A percentile compares a stretch with the other conserved stretches of the same genome.
Conservation (phyloP, 768 basidiomycete species). For the Krasilnikovozyma curviuscula region DNA sequence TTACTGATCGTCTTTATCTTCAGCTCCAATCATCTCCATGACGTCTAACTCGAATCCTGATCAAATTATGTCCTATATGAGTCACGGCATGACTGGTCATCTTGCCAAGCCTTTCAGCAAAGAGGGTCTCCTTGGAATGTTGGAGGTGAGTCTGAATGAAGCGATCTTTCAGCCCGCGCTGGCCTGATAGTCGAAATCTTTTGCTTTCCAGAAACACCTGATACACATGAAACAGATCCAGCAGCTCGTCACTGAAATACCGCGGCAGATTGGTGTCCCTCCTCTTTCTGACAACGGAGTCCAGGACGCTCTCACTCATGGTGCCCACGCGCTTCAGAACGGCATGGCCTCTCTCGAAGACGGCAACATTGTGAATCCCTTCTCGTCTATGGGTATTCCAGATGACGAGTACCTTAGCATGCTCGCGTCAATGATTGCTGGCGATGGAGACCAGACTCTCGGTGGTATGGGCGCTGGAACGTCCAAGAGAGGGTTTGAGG, state of each 20-base stretch:
- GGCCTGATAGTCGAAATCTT: background rate
- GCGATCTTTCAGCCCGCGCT: background rate
- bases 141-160: conserved; percentile 34
- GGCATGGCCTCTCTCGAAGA: background rate
- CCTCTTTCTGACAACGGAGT: conserved; percentile 1
- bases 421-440: conserved; percentile 49
- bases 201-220: conserved; percentile 1
- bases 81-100: conserved; percentile 43
- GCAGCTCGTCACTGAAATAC: conserved; percentile 41
- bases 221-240: conserved; percentile 19
- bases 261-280: background rate
- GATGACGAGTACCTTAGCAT: conserved; percentile 75
- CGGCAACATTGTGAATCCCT: conserved; percentile 39
- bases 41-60: conserved; percentile 83
- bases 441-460: conserved; percentile 47
- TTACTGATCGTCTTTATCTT: background rate
- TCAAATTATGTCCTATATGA: conserved; percentile 64
- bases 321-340: background rate
- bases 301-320: conserved; percentile 14
- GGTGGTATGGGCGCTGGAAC: conserved; percentile 23
- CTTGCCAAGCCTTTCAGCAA: conserved; percentile 83
- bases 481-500: conserved; percentile 11
- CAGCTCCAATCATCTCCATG: conserved; percentile 88
- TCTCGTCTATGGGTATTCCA: conserved; percentile 68
- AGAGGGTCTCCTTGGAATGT: conserved; percentile 70